Evolutionary conservation across 352 stramenopile genomes (phyloP), one percentile per base, ranked within the genome.

Genomic region (Phytophthora multivora): DNA sequence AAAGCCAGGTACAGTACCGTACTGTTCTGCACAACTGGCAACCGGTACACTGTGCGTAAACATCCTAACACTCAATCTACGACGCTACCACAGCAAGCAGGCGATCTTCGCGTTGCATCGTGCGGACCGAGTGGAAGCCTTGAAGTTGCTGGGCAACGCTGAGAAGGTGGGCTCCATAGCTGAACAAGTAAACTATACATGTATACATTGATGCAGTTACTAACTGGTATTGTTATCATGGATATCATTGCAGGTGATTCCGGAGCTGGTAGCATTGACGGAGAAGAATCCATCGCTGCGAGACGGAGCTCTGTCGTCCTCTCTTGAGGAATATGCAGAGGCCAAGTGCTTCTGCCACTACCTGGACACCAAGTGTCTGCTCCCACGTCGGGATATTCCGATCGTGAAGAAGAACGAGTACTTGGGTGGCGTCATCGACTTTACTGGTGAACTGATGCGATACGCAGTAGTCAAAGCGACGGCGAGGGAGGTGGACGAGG

Each of bases 51-150:
- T 12, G 10, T 30, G 26, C 45, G 16, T 48, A 58, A 49, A 12
- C 21, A 23, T 4, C 21, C 21, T 23, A 23, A 23, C 21, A 23
- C 38, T 46, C n/a, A 41, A 13, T 52, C 15, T 23, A 60, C 59
- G 46, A 68, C n/a, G 47, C 43, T 43, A 67, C 42, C 36, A 48
- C 48, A 93, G 93, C 58, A 98, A 98, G 65, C 89, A 98, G 63
- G 85, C 91, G 35, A 98, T 98, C 61, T 98, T 97, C 61, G 89
- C 89, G 9, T 75, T 98, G 41, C 96, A 98, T 86, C 91, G 96
- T 9, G 82, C 75, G 16, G 87, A 98, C 54, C 64, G 57, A 13
- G 55, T 69, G 1, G 67, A 83, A 30, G 90, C 95, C 9, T 82
- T 39, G 2, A 75, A 65, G 46, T 53, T 90, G 52, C 61, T 90